phyloP scores from a whole-genome alignment of 176 grass and related monocot species.

The Avena eriantha region DNA sequence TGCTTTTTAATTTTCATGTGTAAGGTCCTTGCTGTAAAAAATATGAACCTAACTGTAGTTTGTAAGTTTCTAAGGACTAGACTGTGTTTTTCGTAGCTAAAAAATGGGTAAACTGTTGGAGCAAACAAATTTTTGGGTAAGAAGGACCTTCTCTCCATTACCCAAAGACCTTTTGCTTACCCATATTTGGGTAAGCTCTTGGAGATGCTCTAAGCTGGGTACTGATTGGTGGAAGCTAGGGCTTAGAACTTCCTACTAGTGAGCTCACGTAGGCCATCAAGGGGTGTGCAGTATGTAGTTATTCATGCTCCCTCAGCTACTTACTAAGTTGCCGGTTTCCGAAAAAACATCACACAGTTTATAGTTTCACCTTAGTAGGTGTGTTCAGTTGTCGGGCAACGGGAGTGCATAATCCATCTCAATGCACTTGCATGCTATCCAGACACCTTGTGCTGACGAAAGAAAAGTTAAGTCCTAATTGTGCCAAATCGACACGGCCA shows the following conservation, averaged over 20 bases:
- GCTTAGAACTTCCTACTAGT: background rate
- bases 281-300: background rate
- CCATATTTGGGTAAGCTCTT: too few species aligned
- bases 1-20: too few species aligned
- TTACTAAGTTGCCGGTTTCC: constrained; percentile 2
- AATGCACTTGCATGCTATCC: background rate
- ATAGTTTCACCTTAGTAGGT: constrained; percentile 30
- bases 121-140: too few species aligned
- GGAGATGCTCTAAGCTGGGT: constrained; percentile 41
- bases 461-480: constrained; percentile 22
- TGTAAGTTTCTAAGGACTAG: too few species aligned
- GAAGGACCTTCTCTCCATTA: too few species aligned
- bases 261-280: background rate
- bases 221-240: constrained; percentile 23
- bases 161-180: too few species aligned
- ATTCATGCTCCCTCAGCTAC: background rate
- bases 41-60: too few species aligned
- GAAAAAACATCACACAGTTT: background rate
- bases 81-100: too few species aligned
- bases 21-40: too few species aligned
- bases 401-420: background rate
- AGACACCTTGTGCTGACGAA: background rate
- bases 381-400: constrained; percentile 2
- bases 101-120: too few species aligned
- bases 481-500: background rate